Conservation (phyloP, 2,329 filamentous ascomycete species). For the Knufia petricola region DNA sequence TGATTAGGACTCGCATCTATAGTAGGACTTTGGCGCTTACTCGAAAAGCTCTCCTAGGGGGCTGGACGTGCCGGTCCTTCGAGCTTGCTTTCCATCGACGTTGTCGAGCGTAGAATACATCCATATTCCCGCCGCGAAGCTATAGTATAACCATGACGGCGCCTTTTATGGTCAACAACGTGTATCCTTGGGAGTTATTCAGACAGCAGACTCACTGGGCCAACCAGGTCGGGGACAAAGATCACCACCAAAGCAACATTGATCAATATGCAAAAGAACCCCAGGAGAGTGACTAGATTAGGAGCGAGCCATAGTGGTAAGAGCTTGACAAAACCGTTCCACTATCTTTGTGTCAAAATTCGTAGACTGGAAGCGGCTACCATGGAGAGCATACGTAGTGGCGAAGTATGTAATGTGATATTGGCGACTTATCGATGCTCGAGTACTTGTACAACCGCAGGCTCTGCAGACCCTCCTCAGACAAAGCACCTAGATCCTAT, state of each 20-base stretch:
- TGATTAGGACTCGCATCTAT: conserved; percentile 26
- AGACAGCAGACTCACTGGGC: conserved; percentile 56
- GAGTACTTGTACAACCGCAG: conserved; percentile 97
- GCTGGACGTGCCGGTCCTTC: conserved; percentile 88
- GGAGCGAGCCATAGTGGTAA: conserved; percentile 93
- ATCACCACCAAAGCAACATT: conserved; percentile 70
- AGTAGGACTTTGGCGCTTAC: conserved; percentile 32
- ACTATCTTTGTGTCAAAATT: conserved; percentile 47
- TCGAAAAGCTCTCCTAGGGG: conserved; percentile 94
- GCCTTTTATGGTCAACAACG: conserved; percentile 43
- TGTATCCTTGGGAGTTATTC: background rate
- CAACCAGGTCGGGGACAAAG: conserved; percentile 79
- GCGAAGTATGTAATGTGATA: conserved; percentile 86
- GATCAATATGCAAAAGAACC: conserved; percentile 84
- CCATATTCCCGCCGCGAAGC: conserved; percentile 91
- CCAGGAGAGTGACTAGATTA: conserved; percentile 92
- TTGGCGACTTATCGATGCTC: conserved; percentile 86
- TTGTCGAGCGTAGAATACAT: conserved; percentile 99
- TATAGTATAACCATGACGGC: conserved; percentile 88
- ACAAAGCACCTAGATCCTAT: too few species aligned
- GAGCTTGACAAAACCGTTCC: conserved; percentile 90
- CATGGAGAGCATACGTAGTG: conserved; percentile 70
- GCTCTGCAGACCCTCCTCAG: conserved; percentile 81
- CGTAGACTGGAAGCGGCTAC: conserved; percentile 11
- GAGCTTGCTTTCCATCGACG: conserved; percentile 93